Evolutionary conservation across 768 basidiomycete species (phyloP).

Genomic region (Roridomyces roridus): DNA sequence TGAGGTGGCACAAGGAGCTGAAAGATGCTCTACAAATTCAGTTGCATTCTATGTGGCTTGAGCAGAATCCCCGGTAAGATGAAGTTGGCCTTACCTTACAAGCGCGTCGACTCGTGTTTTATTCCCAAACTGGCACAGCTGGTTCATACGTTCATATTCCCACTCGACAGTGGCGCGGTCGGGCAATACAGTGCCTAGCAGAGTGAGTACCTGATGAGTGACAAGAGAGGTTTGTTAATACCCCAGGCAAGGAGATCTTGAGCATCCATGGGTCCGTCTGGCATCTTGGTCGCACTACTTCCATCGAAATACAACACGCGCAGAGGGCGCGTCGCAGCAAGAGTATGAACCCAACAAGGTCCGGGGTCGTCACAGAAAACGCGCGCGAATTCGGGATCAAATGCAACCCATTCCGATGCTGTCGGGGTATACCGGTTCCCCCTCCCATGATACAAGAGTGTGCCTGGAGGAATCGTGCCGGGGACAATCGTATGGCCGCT

Average conservation of each 20-base stretch:
- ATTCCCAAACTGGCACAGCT: constrained; percentile 52
- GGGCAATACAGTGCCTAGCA: constrained; percentile 13
- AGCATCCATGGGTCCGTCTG: constrained; percentile 38
- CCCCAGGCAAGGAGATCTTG: constrained; percentile 45
- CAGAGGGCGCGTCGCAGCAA: constrained; percentile 33
- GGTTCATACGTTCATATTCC: constrained; percentile 42
- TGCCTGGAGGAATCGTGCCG: constrained; percentile 40
- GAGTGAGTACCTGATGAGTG: too few relatives aligned
- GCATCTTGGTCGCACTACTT: constrained; percentile 39
- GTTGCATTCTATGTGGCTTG: constrained; percentile 43
- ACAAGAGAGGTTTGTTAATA: too few relatives aligned
- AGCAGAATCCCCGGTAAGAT: too few relatives aligned
- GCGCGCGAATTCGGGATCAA: constrained; percentile 45
- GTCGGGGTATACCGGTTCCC: constrained; percentile 30
- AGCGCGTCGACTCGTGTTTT: constrained; percentile 50
- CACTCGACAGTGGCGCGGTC: constrained; percentile 9
- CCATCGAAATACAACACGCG: constrained; percentile 48
- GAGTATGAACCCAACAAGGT: constrained; percentile 30
- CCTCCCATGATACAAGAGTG: constrained; percentile 45
- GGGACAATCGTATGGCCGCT: constrained; percentile 39
- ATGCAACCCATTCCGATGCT: constrained; percentile 43
- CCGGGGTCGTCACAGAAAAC: constrained; percentile 1
- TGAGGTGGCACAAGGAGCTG: background rate
- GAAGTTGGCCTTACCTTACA: constrained; percentile 39
- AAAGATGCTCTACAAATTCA: constrained; percentile 47